phyloP scores from a whole-genome alignment of 2,329 filamentous ascomycete genomes.

The Fusarium guadeloupense region DNA sequence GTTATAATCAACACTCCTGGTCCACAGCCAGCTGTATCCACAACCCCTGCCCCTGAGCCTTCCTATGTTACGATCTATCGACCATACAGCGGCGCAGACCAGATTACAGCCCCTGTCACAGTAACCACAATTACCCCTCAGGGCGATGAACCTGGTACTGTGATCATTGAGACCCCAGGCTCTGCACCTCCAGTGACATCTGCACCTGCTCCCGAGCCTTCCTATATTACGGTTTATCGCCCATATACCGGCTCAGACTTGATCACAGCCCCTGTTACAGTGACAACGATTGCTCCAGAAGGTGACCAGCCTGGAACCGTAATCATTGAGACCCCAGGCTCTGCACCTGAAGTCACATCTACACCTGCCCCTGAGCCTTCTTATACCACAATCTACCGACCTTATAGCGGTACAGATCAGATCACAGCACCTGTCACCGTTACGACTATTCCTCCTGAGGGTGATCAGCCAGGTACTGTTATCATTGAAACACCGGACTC shows the following conservation, averaged over 20 bases:
- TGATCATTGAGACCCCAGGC: conserved; percentile 15
- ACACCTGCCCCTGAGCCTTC: conserved; percentile 1
- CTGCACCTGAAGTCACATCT: neutral
- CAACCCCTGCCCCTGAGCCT: neutral
- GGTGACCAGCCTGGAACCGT: conserved; percentile 21
- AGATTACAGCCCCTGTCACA: conserved; percentile 5
- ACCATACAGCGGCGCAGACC: conserved; percentile 4
- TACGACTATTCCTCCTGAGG: conserved; percentile 1
- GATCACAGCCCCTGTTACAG: conserved; percentile 10
- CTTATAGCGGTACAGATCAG: neutral
- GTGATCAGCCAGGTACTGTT: conserved; percentile 10
- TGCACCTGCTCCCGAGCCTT: neutral
- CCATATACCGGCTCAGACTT: conserved; percentile 1
- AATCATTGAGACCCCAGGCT: conserved; percentile 16
- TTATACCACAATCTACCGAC: neutral
- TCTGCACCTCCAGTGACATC: conserved; percentile 4
- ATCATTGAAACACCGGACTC: conserved; percentile 18
- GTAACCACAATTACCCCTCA: conserved; percentile 6
- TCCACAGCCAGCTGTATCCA: conserved; percentile 1
- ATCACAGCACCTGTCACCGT: conserved; percentile 1
- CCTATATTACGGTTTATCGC: conserved; percentile 15
- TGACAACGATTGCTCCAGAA: conserved; percentile 15
- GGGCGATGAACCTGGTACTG: conserved; percentile 11
- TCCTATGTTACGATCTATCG: conserved; percentile 15
- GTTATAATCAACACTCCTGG: conserved; percentile 28